Evolutionary conservation across 345 rosid species (phyloP), one percentile per base, ranked within the genome.

Genomic region (Combretum micranthum): DNA sequence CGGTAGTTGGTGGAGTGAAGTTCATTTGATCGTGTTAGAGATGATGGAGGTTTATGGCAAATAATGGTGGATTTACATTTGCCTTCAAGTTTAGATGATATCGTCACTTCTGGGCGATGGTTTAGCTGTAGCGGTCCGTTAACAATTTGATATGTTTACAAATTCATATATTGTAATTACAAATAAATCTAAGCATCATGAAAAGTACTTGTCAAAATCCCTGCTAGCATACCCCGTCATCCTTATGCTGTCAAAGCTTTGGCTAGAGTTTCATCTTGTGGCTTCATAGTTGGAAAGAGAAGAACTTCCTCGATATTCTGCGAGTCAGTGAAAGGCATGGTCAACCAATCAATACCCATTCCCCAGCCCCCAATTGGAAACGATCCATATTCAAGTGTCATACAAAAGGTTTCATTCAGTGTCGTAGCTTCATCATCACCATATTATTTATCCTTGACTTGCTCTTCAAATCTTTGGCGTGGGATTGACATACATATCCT

Each of bases 391-490:
- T 93, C 97, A 15, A 93, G 88, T 47, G 96, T 87, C 0, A 74
- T 77, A 59, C 97, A 90, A 53, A 93, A 93, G 23, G 91, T 83
- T 75, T 93, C 99, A 70, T 93, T 97, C 54, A 83, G 49, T 51
- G 96, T 92, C 97, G 90, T 93, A 2, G 99, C 99, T 77, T 93
- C 99, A 56, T 89, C 99, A 60, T 93, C 99, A 39, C 99, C 99
- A 2, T 86, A 93, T 52, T 93, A 89, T 49, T 96, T 70, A 67
- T 89, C 97, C 89, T 87, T 94, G 56, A 90, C 90, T 65, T 93
- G 99, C 18, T 90, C 97, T 3, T 91, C 88, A 75, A 93, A 93
- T 53, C 95, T 76, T 53, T 89, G 82, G 12, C 96, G 96, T 69
- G 90, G 99, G 53, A 68, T 94, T 94, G 47, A 90, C 88, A 64